Evolutionary conservation across 2,329 filamentous ascomycete genomes (phyloP).

Genomic region (Trichoderma hamatum): DNA sequence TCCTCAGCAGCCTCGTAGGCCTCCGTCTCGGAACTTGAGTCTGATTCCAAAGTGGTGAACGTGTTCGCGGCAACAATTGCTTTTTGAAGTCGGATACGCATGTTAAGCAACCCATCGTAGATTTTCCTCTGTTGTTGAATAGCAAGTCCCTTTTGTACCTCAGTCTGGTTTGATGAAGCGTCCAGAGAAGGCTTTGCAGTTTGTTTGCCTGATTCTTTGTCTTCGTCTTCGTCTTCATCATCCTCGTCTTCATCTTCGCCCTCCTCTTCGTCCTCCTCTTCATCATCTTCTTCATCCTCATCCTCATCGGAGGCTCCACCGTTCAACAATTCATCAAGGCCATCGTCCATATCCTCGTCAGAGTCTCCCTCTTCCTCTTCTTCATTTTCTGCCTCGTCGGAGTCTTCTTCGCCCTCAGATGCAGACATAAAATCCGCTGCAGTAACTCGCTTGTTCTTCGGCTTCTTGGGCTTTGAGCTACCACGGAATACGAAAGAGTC

Average conservation of each 20-base stretch:
- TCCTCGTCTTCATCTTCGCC: slow-evolving; percentile 42
- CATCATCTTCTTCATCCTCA: slow-evolving; percentile 42
- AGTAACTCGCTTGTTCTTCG: slow-evolving; percentile 47
- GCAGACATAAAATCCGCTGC: slow-evolving; percentile 62
- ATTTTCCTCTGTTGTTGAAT: slow-evolving; percentile 83
- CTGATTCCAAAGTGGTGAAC: slow-evolving; percentile 54
- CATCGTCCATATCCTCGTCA: slow-evolving; percentile 45
- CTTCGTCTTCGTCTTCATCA: slow-evolving; percentile 38
- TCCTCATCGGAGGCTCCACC: slow-evolving; percentile 40
- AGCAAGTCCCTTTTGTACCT: slow-evolving; percentile 81
- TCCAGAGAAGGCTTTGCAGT: slow-evolving; percentile 42
- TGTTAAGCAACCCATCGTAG: slow-evolving; percentile 87
- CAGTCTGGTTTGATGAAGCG: slow-evolving; percentile 46
- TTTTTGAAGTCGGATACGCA: slow-evolving; percentile 91
- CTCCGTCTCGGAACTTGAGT: slow-evolving; percentile 46
- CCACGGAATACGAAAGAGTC: slow-evolving; percentile 69
- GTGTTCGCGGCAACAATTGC: slow-evolving; percentile 82
- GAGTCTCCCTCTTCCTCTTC: slow-evolving; percentile 45
- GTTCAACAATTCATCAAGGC: slow-evolving; percentile 41
- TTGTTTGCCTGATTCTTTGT: slow-evolving; percentile 30
- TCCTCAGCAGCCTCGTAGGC: slow-evolving; percentile 78
- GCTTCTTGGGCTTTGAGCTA: slow-evolving; percentile 54
- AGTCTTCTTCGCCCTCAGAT: slow-evolving; percentile 45
- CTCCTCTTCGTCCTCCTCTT: slow-evolving; percentile 43
- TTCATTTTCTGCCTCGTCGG: slow-evolving; percentile 39